Base-by-base conservation (phyloP, 2,329 filamentous ascomycete species). In the Zymoseptoria brevis region DNA sequence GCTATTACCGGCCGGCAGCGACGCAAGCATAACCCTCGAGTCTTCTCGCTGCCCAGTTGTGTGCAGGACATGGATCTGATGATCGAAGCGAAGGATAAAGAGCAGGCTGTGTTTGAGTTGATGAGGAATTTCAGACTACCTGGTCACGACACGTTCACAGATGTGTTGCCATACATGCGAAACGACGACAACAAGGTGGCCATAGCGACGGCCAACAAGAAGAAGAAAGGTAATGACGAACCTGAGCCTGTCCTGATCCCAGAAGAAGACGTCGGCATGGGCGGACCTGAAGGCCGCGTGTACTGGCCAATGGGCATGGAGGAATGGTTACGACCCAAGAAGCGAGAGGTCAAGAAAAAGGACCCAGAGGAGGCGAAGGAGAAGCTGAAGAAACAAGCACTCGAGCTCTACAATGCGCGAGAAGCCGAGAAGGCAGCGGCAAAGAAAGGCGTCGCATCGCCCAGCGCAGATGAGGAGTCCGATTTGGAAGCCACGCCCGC, bases 61-160 rank as follows among this genome's bases (percentile, higher is more conserved):
- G 80, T 86, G 3, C 77, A 83, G 0, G 86, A 88, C 30, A 94
- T 95, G 87, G 93, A 96, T 70, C 79, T 97, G n/a, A 97, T 97
- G 93, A 96, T 97, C 61, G 93, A 97, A 76, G 93, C 93, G 53
- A 97, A 97, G 73, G 93, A 96, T 71, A 97, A 97, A 74, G 93
- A 97, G 72, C 93, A 97, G 73, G 91, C 93, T 0, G 90, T 96
- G 0, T 96, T 97, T 68, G 90, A 96, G 64, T 80, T 97, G 19
- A 96, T 96, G 91, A 83, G 88, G 21, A 91, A 81, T 0, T 96
- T 91, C 73, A 91, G 87, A 67, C 79, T 97, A 0, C 89, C 91
- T 0, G 91, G 91, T 0, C 89, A 86, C 75, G 80, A 94, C 19
- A 81, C 75, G 0, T 85, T 95, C 70, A 88, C 87, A 65, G 85